phyloP scores from a whole-genome alignment of 2,329 filamentous ascomycete species.

The Ophiostoma ulmi region DNA sequence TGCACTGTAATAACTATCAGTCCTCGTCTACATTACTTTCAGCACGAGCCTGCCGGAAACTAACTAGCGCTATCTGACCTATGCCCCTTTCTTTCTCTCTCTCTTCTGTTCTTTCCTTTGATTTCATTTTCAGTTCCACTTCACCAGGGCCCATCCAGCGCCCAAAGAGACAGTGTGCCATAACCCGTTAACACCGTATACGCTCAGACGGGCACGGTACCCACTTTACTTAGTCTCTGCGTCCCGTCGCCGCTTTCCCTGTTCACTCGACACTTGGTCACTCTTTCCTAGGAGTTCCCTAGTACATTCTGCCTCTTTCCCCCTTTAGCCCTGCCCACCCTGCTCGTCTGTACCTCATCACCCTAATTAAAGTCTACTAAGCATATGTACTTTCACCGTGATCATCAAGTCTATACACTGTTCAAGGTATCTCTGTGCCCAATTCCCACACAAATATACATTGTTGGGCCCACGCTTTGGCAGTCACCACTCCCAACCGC shows the following conservation, averaged over 20 bases:
- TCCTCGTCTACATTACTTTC: not conserved
- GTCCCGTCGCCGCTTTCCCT: constrained; percentile 7
- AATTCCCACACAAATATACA: not conserved
- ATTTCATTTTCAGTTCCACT: not conserved
- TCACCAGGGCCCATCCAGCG: not conserved
- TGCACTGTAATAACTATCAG: not conserved
- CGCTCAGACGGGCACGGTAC: not conserved
- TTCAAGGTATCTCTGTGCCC: not conserved
- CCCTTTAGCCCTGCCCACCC: not conserved
- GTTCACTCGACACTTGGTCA: not conserved
- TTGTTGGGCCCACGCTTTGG: not conserved
- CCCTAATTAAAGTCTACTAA: not conserved
- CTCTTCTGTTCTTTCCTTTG: not conserved
- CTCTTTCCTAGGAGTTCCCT: not conserved
- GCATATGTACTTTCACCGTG: not conserved
- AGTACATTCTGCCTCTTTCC: not conserved
- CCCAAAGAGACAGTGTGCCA: not conserved
- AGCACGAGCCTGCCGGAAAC: constrained; percentile 1
- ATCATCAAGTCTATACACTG: not conserved
- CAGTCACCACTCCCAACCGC: constrained; percentile 8
- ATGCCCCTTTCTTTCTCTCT: constrained; percentile 5
- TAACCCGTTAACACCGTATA: not conserved
- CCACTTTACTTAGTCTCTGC: constrained; percentile 3
- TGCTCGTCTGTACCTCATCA: not conserved
- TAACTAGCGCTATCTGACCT: constrained; percentile 3